Conservation (phyloP, 805 yeast species). For the Metschnikowia shivogae region DNA sequence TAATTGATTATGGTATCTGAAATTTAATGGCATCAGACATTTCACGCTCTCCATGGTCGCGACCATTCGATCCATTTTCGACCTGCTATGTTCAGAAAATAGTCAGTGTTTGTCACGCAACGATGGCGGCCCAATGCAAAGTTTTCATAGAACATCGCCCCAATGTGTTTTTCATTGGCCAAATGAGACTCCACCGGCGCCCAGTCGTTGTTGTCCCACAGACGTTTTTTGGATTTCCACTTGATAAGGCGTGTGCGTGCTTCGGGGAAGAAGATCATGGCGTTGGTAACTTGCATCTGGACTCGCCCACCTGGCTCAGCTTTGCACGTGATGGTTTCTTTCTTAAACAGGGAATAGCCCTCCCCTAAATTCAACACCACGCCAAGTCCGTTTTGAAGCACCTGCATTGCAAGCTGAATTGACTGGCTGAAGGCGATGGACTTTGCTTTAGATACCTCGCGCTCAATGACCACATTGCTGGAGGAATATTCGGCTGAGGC, state of each 20-base stretch:
- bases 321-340: slow-evolving; percentile 13
- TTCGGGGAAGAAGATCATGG: slow-evolving; percentile 14
- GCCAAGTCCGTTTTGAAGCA: slow-evolving; percentile 3
- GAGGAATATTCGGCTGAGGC: slow-evolving; percentile 12
- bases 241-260: slow-evolving; percentile 12
- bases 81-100: slow-evolving; percentile 9
- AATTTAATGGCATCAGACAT: too few species aligned
- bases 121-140: slow-evolving; percentile 13
- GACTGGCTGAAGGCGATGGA: slow-evolving; percentile 6
- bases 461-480: slow-evolving; percentile 8
- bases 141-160: slow-evolving; percentile 12
- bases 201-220: slow-evolving; percentile 9
- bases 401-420: slow-evolving; percentile 6
- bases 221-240: slow-evolving; percentile 1
- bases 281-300: slow-evolving; percentile 17
- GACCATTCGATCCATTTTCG: slow-evolving; percentile 13
- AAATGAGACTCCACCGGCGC: slow-evolving; percentile 7
- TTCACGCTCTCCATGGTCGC: slow-evolving; percentile 1
- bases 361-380: slow-evolving; percentile 6
- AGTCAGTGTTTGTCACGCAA: slow-evolving; percentile 14
- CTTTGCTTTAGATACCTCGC: slow-evolving; percentile 8
- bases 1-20: too few species aligned
- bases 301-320: slow-evolving; percentile 15
- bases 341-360: slow-evolving; percentile 6
- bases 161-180: slow-evolving; percentile 11